A percentile compares a stretch with the other conserved stretches of the same genome.
These are phyloP conservation scores for Thozetella sp. DNA, from an alignment of 495 filamentous ascomycete species.

Conservation along the genomic window DNA sequence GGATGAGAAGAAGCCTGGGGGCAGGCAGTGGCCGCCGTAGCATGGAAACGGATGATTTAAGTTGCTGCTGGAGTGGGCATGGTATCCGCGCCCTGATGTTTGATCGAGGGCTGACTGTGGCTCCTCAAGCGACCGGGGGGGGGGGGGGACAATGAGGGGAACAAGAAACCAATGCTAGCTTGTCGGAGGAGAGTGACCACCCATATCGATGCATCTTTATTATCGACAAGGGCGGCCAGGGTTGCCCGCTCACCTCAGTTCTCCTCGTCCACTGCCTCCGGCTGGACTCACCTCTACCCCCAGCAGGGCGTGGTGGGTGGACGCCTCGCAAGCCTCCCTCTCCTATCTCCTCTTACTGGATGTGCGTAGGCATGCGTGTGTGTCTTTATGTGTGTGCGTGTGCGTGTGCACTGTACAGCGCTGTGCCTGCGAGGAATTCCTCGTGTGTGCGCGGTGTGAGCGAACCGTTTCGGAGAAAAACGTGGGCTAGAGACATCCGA, in stretches of 20 bases:
- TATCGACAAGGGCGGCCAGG: conserved; percentile 9
- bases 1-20: neutral
- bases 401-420: too few relatives aligned
- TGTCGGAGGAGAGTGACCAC: conserved; percentile 5
- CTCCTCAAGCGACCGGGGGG: conserved; percentile 3
- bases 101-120: neutral
- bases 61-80: neutral
- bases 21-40: neutral
- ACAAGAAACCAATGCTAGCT: conserved; percentile 8
- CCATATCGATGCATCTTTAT: conserved; percentile 8
- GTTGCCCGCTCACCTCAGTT: too few relatives aligned
- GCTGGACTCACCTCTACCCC: neutral
- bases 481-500: neutral
- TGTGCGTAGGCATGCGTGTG: too few relatives aligned
- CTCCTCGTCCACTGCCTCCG: too few relatives aligned
- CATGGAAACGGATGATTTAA: conserved; percentile 1
- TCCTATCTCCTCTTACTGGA: too few relatives aligned
- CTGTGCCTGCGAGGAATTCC: too few relatives aligned
- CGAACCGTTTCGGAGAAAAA: neutral
- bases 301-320: too few relatives aligned
- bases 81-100: neutral
- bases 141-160: conserved; percentile 8
- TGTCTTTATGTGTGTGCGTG: too few relatives aligned
- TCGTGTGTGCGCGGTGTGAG: too few relatives aligned
- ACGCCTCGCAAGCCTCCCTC: too few relatives aligned